phyloP scores from a whole-genome alignment of 192 early-diverging fungal species.

The Coemansia sp. region DNA sequence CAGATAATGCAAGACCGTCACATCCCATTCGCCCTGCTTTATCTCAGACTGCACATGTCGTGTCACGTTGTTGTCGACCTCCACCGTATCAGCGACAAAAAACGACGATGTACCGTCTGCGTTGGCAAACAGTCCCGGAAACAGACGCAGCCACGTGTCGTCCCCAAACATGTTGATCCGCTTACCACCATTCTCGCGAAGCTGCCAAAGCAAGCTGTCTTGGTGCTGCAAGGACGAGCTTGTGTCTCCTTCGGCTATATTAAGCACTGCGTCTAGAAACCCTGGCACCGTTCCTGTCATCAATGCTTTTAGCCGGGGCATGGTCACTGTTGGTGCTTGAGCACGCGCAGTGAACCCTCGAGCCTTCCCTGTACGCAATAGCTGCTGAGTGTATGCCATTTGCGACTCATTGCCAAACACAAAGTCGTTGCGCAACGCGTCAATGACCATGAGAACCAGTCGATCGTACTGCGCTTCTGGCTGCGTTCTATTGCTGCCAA shows the following conservation, averaged over 20 bases:
- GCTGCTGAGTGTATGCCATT: slow-evolving; percentile 63
- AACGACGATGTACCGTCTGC: slow-evolving; percentile 63
- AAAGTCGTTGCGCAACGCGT: slow-evolving; percentile 76
- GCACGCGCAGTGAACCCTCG: slow-evolving; percentile 50
- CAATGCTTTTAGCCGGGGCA: slow-evolving; percentile 79
- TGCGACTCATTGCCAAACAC: slow-evolving; percentile 64
- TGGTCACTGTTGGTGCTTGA: slow-evolving; percentile 71
- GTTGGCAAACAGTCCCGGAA: slow-evolving; percentile 64
- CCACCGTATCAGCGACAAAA: slow-evolving; percentile 64
- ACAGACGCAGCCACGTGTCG: slow-evolving; percentile 93
- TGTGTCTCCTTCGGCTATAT: slow-evolving; percentile 77
- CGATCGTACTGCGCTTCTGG: slow-evolving; percentile 40
- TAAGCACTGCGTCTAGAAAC: slow-evolving; percentile 78
- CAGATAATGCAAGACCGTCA: slow-evolving; percentile 73
- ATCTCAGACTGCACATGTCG: slow-evolving; percentile 62
- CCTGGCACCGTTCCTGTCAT: slow-evolving; percentile 74
- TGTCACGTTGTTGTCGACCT: slow-evolving; percentile 75
- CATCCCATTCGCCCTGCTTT: slow-evolving; percentile 62
- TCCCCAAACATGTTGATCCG: slow-evolving; percentile 87
- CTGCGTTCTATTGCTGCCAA: background rate
- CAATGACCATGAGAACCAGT: slow-evolving; percentile 71
- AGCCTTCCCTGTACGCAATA: slow-evolving; percentile 47
- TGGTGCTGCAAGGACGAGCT: slow-evolving; percentile 55
- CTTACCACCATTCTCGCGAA: slow-evolving; percentile 54
- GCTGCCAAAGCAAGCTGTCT: slow-evolving; percentile 75